Evolutionary conservation across 768 basidiomycete species (phyloP).

Genomic region (Xerocomellus chrysenteron): DNA sequence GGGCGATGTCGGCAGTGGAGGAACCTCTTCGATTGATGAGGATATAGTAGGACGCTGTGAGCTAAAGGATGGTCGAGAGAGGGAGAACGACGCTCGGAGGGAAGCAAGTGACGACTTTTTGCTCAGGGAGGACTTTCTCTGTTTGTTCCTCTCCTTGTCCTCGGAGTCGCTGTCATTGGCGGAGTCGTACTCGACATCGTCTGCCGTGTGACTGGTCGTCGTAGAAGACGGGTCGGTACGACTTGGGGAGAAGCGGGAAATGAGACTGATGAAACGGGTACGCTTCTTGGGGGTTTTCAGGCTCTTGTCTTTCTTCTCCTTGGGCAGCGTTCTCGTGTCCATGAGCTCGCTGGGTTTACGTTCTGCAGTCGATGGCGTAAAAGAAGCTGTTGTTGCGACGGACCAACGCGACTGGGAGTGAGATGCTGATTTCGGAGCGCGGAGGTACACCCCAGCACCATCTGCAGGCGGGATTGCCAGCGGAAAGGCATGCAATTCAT

Average conservation of each 20-base stretch:
- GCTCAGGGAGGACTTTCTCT: slow-evolving; percentile 17
- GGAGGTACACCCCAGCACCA: not conserved
- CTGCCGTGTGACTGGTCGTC: not conserved
- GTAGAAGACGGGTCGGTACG: slow-evolving; percentile 22
- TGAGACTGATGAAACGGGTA: slow-evolving; percentile 33
- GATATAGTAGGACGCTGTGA: slow-evolving; percentile 26
- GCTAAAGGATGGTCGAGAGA: slow-evolving; percentile 29
- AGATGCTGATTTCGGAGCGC: not conserved
- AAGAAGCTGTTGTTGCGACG: slow-evolving; percentile 32
- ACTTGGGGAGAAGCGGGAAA: slow-evolving; percentile 31
- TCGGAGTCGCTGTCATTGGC: slow-evolving; percentile 24
- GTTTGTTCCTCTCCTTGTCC: slow-evolving; percentile 13
- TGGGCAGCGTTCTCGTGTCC: slow-evolving; percentile 13
- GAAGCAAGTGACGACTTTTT: slow-evolving; percentile 34
- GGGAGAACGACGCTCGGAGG: slow-evolving; percentile 29
- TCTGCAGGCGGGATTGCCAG: not conserved
- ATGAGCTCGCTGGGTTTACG: slow-evolving; percentile 2
- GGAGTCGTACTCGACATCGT: slow-evolving; percentile 22
- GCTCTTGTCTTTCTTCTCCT: slow-evolving; percentile 21
- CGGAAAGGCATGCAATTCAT: not conserved
- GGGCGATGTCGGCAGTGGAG: slow-evolving; percentile 29
- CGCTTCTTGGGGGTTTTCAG: slow-evolving; percentile 31
- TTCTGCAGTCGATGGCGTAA: slow-evolving; percentile 18
- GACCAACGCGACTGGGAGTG: slow-evolving; percentile 28
- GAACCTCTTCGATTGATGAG: slow-evolving; percentile 22